These are phyloP conservation scores for Fibroporia radiculosa DNA, from an alignment of 768 basidiomycete species.

Conservation along the genomic window DNA sequence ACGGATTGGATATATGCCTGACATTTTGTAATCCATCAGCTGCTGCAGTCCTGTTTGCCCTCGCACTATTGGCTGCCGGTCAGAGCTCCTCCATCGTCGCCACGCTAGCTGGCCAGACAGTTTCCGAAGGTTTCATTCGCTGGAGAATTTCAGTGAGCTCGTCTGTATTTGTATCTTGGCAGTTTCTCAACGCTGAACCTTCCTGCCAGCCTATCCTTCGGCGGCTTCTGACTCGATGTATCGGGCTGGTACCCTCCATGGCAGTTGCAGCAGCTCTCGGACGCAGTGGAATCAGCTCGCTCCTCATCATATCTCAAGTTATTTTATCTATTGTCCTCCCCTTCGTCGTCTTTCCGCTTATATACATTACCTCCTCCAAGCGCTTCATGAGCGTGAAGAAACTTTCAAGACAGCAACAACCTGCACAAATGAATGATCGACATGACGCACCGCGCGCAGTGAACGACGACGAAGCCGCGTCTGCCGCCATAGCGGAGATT, in stretches of 20 bases:
- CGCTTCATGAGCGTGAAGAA: constrained; percentile 60
- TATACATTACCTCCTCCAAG: constrained; percentile 63
- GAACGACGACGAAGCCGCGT: not conserved
- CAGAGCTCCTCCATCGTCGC: constrained; percentile 89
- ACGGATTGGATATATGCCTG: not conserved
- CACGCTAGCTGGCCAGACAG: constrained; percentile 84
- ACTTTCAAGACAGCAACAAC: constrained; percentile 2
- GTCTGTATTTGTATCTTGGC: constrained; percentile 22
- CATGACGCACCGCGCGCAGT: too few relatives aligned
- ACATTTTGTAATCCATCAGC: constrained; percentile 30
- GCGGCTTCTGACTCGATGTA: constrained; percentile 72
- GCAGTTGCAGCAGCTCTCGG: constrained; percentile 71
- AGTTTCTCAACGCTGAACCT: constrained; percentile 1
- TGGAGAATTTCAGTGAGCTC: constrained; percentile 69
- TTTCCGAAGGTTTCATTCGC: constrained; percentile 83
- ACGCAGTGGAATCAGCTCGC: constrained; percentile 55
- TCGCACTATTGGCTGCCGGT: constrained; percentile 78
- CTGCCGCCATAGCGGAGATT: not conserved
- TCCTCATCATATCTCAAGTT: constrained; percentile 86
- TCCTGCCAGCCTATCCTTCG: constrained; percentile 58
- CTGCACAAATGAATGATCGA: not conserved
- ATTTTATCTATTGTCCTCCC: constrained; percentile 77
- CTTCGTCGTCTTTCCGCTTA: constrained; percentile 75
- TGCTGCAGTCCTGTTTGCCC: constrained; percentile 80
- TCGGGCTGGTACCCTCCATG: constrained; percentile 80